Percentiles rank a stretch among this genome's conserved stretches.
These are phyloP conservation scores for Salix viminalis DNA, from an alignment of 345 rosid species.

Conservation along the genomic window DNA sequence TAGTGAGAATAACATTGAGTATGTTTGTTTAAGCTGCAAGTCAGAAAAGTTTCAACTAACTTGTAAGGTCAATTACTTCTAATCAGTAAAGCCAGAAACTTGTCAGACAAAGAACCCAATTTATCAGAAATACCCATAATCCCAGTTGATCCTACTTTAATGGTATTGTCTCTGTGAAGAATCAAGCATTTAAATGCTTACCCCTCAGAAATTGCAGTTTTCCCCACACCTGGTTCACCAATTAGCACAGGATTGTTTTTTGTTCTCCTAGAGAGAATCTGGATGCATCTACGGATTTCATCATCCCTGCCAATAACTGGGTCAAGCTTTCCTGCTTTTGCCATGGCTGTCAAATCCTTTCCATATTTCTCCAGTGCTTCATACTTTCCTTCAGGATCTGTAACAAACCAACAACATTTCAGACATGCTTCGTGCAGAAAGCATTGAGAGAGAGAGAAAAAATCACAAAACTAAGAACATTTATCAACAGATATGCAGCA, in stretches of 20 bases:
- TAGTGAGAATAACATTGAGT: neutral
- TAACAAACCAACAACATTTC: conserved; percentile 9
- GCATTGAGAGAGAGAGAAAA: neutral
- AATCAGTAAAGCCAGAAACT: neutral
- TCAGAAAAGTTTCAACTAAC: neutral
- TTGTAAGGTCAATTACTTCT: neutral
- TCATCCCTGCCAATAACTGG: conserved; percentile 99
- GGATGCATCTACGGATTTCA: conserved; percentile 97
- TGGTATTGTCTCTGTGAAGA: neutral
- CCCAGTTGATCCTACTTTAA: neutral
- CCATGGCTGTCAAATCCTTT: conserved; percentile 97
- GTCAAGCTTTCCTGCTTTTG: conserved; percentile 89
- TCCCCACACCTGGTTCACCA: conserved; percentile 99
- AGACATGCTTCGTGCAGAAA: neutral
- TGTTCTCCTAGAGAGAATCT: conserved; percentile 95
- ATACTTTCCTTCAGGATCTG: conserved; percentile 98
- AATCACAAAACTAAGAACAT: neutral
- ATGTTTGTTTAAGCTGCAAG: neutral
- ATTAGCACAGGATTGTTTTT: conserved; percentile 98
- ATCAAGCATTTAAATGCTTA: conserved; percentile 23
- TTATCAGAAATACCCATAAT: neutral
- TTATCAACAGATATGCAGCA: neutral
- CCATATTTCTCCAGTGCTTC: conserved; percentile 97
- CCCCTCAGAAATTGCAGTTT: conserved; percentile 99
- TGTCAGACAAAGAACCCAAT: neutral